Base-by-base conservation (phyloP, 2,329 filamentous ascomycete genomes). In the Apiospora rasikravindrae region DNA sequence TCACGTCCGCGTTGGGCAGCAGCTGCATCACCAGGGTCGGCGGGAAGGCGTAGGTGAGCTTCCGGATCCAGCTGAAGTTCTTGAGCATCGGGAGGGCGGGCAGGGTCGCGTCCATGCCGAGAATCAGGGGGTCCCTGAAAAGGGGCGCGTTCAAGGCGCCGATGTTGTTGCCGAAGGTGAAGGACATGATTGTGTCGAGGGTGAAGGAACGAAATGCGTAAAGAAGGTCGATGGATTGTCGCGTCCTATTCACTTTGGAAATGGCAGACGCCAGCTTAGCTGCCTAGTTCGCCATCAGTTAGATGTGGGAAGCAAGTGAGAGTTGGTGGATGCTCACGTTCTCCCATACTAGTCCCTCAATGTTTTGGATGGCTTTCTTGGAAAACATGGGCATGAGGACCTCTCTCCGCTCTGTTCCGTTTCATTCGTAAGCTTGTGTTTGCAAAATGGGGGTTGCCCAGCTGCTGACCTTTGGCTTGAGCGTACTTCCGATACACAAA, bases 1-100 rank as follows among this genome's bases (percentile, higher is more conserved):
- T 64, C 16, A 24, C 45, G 26, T 69, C 49, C 13, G 47, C 44
- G 68, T 40, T 47, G 6, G 76, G 67, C 70, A 78, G 70, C 67
- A 77, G 44, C 71, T 74, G 64, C 71, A 74, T 72, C 49, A 74
- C 74, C 8, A 80, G 53, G 45, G 71, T 73, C 24, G 76, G 72
- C 40, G 79, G 77, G 61, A 80, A 72, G 19, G 74, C 71, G 37
- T 76, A 70, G 10, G 81, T 72, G 42, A 74, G 26, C 83, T 84
- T n/a, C 10, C 57, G 57, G 57, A 64, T 14, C 57, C 57, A 64
- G 57, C 57, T 64, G 57, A 69, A 69, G 67, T 69, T 45, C 44
- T 69, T 69, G 26, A 69, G 47, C 19, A 37, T 24, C 44, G 67
- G 44, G 6, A 69, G 47, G 16, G 44, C 44, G 16, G 67, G 67